These are phyloP conservation scores for Aspergillus ochraceoroseus DNA, from an alignment of 2,329 filamentous ascomycete species.

Conservation along the genomic window DNA sequence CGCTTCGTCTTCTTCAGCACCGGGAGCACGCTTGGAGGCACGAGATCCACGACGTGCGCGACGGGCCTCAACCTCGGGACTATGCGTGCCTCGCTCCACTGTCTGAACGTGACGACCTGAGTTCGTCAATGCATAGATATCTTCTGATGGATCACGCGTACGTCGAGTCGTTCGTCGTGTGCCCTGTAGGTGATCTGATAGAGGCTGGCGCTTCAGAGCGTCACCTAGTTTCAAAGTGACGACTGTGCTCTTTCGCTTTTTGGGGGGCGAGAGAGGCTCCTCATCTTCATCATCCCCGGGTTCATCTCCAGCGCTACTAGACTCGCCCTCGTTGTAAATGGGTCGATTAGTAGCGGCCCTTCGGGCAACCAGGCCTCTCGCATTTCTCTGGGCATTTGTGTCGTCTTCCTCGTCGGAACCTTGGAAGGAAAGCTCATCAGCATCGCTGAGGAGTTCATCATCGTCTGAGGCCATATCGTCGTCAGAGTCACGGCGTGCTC, in stretches of 20 bases:
- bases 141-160: constrained; percentile 53
- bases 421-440: constrained; percentile 42
- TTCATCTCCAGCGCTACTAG: constrained; percentile 37
- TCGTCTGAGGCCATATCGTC: constrained; percentile 40
- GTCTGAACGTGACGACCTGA: constrained; percentile 55
- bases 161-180: constrained; percentile 55
- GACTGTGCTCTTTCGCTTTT: constrained; percentile 25
- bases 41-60: constrained; percentile 30
- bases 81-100: constrained; percentile 51
- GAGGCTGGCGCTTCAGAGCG: constrained; percentile 27
- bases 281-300: constrained; percentile 25
- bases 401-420: constrained; percentile 46
- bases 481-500: constrained; percentile 47
- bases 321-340: constrained; percentile 54
- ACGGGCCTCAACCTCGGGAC: constrained; percentile 41
- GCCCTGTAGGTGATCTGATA: constrained; percentile 23
- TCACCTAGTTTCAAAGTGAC: constrained; percentile 32
- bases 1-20: constrained; percentile 25
- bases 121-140: constrained; percentile 55
- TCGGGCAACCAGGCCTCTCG: constrained; percentile 54
- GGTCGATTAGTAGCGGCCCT: constrained; percentile 52
- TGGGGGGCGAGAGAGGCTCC: constrained; percentile 13
- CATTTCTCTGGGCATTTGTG: constrained; percentile 49
- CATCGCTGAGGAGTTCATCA: constrained; percentile 35
- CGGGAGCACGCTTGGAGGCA: constrained; percentile 38